phyloP scores from a whole-genome alignment of 495 filamentous ascomycete species.

The Aspergillus bertholletiae region DNA sequence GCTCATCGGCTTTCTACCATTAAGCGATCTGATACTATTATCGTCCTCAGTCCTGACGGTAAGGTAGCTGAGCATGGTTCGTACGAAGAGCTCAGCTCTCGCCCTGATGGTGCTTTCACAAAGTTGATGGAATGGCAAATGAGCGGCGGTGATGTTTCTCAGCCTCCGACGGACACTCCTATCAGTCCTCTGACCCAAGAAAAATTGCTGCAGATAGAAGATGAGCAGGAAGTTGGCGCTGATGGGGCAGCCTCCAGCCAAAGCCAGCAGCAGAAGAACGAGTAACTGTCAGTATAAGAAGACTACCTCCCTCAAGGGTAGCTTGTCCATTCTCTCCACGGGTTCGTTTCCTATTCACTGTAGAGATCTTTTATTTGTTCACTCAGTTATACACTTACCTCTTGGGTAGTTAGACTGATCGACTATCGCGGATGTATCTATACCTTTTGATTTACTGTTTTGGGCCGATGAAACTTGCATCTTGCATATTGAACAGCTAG shows the following conservation, averaged over 20 bases:
- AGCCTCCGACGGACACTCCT: constrained; percentile 19
- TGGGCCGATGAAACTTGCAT: neutral
- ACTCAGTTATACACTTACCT: neutral
- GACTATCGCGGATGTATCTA: neutral
- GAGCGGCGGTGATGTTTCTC: constrained; percentile 66
- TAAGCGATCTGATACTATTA: constrained; percentile 88
- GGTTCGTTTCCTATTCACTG: neutral
- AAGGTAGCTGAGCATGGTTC: constrained; percentile 86
- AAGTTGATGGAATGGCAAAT: constrained; percentile 99
- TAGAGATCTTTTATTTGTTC: neutral
- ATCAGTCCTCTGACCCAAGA: constrained; percentile 24
- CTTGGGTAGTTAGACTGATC: neutral
- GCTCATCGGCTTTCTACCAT: constrained; percentile 94
- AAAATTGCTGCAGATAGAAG: constrained; percentile 32
- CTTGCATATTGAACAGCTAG: neutral
- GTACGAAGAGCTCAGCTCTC: constrained; percentile 70
- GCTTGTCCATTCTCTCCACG: neutral
- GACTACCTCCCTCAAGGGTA: neutral
- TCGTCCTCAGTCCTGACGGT: constrained; percentile 80
- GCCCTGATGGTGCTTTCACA: constrained; percentile 77
- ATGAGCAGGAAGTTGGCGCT: constrained; percentile 14
- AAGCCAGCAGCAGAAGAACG: constrained; percentile 8
- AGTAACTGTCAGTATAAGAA: neutral
- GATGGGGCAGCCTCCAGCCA: neutral
- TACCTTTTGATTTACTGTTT: neutral